Base-by-base conservation (phyloP, 2,329 filamentous ascomycete species). In the Fusarium oxysporum region DNA sequence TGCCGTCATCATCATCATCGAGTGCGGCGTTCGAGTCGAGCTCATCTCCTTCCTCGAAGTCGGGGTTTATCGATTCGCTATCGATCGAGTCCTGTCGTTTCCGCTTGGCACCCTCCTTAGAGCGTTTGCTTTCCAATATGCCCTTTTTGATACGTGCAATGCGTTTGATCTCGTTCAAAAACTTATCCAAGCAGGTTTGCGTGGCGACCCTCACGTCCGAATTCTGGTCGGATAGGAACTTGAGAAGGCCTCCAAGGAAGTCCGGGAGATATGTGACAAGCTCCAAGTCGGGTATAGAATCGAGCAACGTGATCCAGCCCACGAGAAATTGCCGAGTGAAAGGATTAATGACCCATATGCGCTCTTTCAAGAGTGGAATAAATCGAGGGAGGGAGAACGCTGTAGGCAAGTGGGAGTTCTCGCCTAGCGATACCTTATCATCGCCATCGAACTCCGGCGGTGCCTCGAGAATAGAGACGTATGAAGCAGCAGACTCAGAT, bases 281-380 rank as follows among this genome's bases (percentile, higher is more conserved):
- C 81, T 99, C 97, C 45, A 99, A 86, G 79, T 99, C 97, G 0
- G 96, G 96, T 75, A 99, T 98, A 2, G 95, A 98, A 81, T 99
- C 96, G 25, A 99, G 87, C 21, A 99, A 84, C 8, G 93, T 97
- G 65, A 99, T 94, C 96, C 96, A 99, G 37, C 94, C 95, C 5
- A 99, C 96, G 19, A 99, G 87, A 77, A 99, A 99, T 19, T 94
- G 97, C 56, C 96, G 89, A 7, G 96, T 98, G 80, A 97, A 98
- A 0, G 97, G 95, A 78, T 97, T 98, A 68, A 97, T 89, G 33
- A 98, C 96, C 82, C 93, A 93, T 65, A 99, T 98, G 56, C 96
- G 91, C 80, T 99, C 96, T 81, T 97, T 94, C 25, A 99, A 88
- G 19, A 99, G 87, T 2, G 97, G 96, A 56, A 99, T 96, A 81